Percentiles rank a stretch among this genome's conserved stretches.
Evolutionary conservation across 2,329 filamentous ascomycete species (phyloP).

Genomic region (Fusarium sp.): DNA sequence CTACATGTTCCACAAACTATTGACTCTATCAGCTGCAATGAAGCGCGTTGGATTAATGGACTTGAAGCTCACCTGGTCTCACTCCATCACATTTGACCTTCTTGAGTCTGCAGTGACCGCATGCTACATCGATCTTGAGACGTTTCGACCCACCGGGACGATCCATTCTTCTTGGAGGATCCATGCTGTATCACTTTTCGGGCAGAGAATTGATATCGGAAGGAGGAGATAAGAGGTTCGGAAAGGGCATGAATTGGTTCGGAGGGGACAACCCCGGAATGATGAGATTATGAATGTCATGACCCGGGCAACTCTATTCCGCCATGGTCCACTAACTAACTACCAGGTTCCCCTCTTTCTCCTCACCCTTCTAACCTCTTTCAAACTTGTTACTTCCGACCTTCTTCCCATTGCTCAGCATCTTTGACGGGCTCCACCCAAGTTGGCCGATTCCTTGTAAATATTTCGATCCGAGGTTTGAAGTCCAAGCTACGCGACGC

Average conservation of each 20-base stretch:
- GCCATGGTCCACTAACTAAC: not conserved
- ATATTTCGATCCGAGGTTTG: slow-evolving; percentile 45
- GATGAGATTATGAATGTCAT: not conserved
- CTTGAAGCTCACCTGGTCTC: slow-evolving; percentile 48
- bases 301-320: not conserved
- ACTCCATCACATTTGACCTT: slow-evolving; percentile 58
- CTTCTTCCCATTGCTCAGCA: slow-evolving; percentile 44
- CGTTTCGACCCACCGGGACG: slow-evolving; percentile 47
- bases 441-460: slow-evolving; percentile 42
- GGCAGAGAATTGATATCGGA: not conserved
- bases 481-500: slow-evolving; percentile 19
- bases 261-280: slow-evolving; percentile 3
- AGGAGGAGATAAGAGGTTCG: not conserved
- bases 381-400: slow-evolving; percentile 36
- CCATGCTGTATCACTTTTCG: slow-evolving; percentile 11
- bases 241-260: slow-evolving; percentile 19
- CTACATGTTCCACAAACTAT: slow-evolving; percentile 50
- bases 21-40: not conserved
- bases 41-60: not conserved
- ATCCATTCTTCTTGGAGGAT: slow-evolving; percentile 14
- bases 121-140: slow-evolving; percentile 58
- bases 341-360: slow-evolving; percentile 5
- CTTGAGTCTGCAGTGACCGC: slow-evolving; percentile 54
- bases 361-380: not conserved
- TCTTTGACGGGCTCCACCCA: slow-evolving; percentile 40